Conservation (phyloP, 1,284 basidiomycete genomes). For the Cutaneotrichosporon sp. region DNA sequence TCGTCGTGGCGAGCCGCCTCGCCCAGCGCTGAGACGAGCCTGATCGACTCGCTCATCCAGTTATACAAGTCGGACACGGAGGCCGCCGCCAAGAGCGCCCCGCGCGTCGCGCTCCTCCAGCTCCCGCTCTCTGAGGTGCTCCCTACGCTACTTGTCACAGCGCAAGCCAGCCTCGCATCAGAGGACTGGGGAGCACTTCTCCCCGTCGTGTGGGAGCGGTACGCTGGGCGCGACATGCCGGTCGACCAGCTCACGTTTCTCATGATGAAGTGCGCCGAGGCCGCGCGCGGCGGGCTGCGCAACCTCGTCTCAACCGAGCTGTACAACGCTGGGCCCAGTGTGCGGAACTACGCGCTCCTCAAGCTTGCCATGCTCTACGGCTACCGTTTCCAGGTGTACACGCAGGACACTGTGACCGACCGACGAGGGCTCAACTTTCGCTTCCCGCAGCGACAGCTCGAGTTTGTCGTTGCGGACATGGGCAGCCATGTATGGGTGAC, state of each 20-base stretch:
- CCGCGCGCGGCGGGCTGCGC: conserved; percentile 24
- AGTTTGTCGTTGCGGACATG: conserved; percentile 46
- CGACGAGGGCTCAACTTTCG: conserved; percentile 41
- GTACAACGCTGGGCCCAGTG: conserved; percentile 12
- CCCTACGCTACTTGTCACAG: conserved; percentile 30
- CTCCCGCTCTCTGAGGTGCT: conserved; percentile 3
- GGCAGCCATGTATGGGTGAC: conserved; percentile 40
- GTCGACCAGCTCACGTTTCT: conserved; percentile 32
- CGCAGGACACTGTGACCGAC: conserved; percentile 36
- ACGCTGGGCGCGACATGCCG: conserved; percentile 16
- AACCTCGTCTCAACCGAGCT: conserved; percentile 32
- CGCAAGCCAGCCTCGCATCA: conserved; percentile 32
- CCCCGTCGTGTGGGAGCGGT: conserved; percentile 37
- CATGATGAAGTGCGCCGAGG: conserved; percentile 45
- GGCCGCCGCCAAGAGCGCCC: neutral
- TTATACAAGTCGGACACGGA: conserved; percentile 2
- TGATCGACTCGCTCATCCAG: conserved; percentile 6
- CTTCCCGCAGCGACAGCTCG: conserved; percentile 35
- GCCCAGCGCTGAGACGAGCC: neutral
- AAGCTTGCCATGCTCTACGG: conserved; percentile 39
- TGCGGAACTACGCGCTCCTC: conserved; percentile 27
- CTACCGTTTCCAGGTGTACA: conserved; percentile 42
- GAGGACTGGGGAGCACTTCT: conserved; percentile 39
- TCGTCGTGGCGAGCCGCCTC: conserved; percentile 4
- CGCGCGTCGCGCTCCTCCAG: conserved; percentile 7